Percentiles rank a stretch among this genome's conserved stretches.
These are phyloP conservation scores for Dendrobium huoshanense DNA, from an alignment of 106 monocot species.

Conservation along the genomic window DNA sequence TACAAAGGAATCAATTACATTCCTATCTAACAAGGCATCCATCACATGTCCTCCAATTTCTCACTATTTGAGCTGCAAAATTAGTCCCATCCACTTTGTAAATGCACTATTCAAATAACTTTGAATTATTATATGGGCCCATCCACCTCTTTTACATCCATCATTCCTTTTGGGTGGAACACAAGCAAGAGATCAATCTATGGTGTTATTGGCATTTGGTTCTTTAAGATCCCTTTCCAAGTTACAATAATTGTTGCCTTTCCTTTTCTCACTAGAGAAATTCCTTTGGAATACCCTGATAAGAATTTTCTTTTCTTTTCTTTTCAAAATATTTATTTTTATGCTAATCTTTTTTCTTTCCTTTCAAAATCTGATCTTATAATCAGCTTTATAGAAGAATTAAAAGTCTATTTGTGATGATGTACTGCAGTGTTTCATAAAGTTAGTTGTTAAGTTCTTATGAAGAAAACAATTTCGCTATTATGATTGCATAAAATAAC, in stretches of 20 bases:
- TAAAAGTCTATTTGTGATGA: no score
- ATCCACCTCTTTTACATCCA: neutral
- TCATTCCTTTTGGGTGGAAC: neutral
- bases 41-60: no score
- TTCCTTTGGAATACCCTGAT: neutral
- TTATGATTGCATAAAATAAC: no score
- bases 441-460: no score
- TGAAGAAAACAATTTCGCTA: no score
- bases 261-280: neutral
- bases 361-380: no score
- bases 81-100: neutral
- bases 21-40: neutral
- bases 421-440: no score
- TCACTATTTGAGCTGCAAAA: neutral
- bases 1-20: neutral
- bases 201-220: neutral
- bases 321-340: no score
- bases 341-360: no score
- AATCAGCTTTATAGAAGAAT: no score
- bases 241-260: neutral
- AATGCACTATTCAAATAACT: neutral
- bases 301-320: neutral
- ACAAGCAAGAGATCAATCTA: neutral
- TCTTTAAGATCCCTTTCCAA: neutral
- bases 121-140: neutral